Conservation (phyloP, 176 grass and related monocot species). For the Avena eriantha region DNA sequence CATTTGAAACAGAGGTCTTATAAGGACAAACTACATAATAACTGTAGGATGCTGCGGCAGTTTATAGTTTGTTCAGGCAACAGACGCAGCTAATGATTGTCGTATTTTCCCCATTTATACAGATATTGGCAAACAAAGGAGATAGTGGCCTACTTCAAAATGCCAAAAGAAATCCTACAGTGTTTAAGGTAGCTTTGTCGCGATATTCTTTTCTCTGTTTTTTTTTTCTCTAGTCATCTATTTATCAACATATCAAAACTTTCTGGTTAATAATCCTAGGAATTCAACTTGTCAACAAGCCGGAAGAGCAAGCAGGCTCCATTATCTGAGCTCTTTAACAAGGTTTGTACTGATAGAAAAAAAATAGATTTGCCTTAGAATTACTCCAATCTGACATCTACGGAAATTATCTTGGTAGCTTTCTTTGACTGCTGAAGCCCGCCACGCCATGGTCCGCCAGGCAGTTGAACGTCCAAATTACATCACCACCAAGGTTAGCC, state of each 20-base stretch:
- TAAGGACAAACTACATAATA: background rate
- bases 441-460: constrained; percentile 33
- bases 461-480: constrained; percentile 39
- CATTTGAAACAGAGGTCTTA: constrained; percentile 5
- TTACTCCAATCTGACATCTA: constrained; percentile 7
- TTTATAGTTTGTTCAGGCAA: background rate
- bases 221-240: background rate
- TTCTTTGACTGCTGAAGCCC: constrained; percentile 50
- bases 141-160: constrained; percentile 45
- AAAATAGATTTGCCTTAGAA: background rate
- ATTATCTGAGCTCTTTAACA: constrained; percentile 83
- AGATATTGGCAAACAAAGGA: constrained; percentile 70
- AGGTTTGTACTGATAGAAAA: constrained; percentile 40
- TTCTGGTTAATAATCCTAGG: constrained; percentile 56
- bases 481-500: constrained; percentile 63
- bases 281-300: constrained; percentile 68
- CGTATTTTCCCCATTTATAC: constrained; percentile 28
- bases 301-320: constrained; percentile 58
- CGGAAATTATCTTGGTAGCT: constrained; percentile 52
- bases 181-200: constrained; percentile 60
- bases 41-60: background rate
- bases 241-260: constrained; percentile 21
- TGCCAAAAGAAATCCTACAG: constrained; percentile 66
- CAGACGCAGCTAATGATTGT: constrained; percentile 15
- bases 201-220: background rate